Conservation (phyloP, 495 filamentous ascomycete species). For the Xylaria flabelliformis region DNA sequence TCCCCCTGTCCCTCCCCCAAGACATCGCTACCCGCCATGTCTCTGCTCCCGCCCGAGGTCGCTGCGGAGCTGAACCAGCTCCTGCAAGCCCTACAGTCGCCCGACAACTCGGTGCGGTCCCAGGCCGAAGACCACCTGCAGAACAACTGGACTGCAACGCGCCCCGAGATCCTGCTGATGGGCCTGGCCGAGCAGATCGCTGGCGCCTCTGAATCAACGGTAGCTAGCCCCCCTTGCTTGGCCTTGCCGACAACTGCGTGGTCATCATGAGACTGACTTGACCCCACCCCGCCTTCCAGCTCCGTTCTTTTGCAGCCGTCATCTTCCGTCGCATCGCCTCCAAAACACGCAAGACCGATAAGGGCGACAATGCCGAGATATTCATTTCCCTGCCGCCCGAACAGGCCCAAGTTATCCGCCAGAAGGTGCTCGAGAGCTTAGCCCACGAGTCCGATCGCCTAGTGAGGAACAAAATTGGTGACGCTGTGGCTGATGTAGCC, state of each 20-base stretch:
- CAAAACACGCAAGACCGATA: conserved; percentile 78
- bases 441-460: conserved; percentile 69
- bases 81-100: conserved; percentile 82
- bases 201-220: conserved; percentile 68
- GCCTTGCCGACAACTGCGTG: neutral
- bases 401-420: conserved; percentile 78
- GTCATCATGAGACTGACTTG: conserved; percentile 4
- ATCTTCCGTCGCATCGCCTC: conserved; percentile 93
- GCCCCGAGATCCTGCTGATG: conserved; percentile 88
- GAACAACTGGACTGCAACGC: conserved; percentile 80
- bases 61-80: conserved; percentile 84
- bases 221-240: conserved; percentile 52
- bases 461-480: conserved; percentile 93
- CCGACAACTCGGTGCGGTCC: conserved; percentile 83
- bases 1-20: neutral
- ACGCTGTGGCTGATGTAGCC: conserved; percentile 93
- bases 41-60: conserved; percentile 79
- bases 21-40: conserved; percentile 63
- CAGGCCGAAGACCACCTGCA: conserved; percentile 89
- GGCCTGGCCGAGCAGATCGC: conserved; percentile 92
- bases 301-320: conserved; percentile 86
- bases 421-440: conserved; percentile 79
- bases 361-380: conserved; percentile 76
- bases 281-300: conserved; percentile 26
- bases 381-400: conserved; percentile 76